Evolutionary conservation across 2,329 filamentous ascomycete genomes (phyloP).

Genomic region (Bipolaris bicolor): DNA sequence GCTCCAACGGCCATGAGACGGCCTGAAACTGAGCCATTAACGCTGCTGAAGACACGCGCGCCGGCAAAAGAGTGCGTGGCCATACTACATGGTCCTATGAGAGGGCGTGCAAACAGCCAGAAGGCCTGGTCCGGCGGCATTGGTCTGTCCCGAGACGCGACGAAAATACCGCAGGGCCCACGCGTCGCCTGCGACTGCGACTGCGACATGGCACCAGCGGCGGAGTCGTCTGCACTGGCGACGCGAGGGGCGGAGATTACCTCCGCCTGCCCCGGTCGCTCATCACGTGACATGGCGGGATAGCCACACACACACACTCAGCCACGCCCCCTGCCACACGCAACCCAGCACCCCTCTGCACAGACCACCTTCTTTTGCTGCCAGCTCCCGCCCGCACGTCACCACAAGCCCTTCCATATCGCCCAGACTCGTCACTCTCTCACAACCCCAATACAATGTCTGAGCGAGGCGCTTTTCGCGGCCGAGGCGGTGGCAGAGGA

Average conservation of each 20-base stretch:
- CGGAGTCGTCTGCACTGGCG: conserved; percentile 7
- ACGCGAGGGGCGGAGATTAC: conserved; percentile 10
- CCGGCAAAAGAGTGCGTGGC: not conserved
- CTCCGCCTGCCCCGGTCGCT: conserved; percentile 11
- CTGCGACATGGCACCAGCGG: conserved; percentile 8
- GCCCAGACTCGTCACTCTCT: conserved; percentile 17
- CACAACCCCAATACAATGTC: conserved; percentile 53
- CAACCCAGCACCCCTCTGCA: conserved; percentile 3
- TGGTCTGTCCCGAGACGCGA: conserved; percentile 5
- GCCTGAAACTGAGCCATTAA: conserved; percentile 5
- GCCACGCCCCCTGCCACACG: too few species aligned
- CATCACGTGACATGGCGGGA: conserved; percentile 17
- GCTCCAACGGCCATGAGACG: not conserved
- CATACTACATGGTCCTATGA: not conserved
- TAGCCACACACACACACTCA: not conserved
- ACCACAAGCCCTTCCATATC: conserved; percentile 14
- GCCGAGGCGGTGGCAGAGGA: conserved; percentile 41
- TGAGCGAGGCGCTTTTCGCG: conserved; percentile 61
- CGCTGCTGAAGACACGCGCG: not conserved
- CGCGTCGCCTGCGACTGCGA: conserved; percentile 10
- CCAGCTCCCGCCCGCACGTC: conserved; percentile 30
- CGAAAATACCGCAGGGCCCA: conserved; percentile 24
- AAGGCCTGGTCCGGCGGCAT: not conserved
- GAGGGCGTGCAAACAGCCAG: not conserved
- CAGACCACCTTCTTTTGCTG: conserved; percentile 12